Percentiles rank a stretch among this genome's conserved stretches.
Evolutionary conservation across 176 grass and related monocot genomes (phyloP).

Genomic region (Puccinellia tenuiflora): DNA sequence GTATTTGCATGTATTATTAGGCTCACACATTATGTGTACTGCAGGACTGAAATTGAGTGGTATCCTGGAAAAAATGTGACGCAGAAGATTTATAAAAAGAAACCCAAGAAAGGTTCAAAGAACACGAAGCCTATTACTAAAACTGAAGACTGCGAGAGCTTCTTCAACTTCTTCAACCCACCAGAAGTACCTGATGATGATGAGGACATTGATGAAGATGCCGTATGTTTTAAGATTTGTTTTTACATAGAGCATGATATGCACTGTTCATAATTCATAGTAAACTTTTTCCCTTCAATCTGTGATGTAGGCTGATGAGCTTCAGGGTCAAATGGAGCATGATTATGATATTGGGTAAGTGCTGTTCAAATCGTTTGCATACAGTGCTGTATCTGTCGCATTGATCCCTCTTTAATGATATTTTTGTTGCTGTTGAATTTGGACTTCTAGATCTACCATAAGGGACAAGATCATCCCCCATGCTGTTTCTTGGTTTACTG

Average conservation of each 20-base stretch:
- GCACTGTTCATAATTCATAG: neutral
- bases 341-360: constrained; percentile 93
- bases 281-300: neutral
- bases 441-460: constrained; percentile 56
- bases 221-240: constrained; percentile 35
- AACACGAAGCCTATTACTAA: constrained; percentile 76
- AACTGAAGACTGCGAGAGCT: constrained; percentile 89
- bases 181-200: constrained; percentile 83
- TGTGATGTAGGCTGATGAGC: constrained; percentile 61
- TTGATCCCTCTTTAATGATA: neutral
- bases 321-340: constrained; percentile 88
- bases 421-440: neutral
- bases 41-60: constrained; percentile 91
- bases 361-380: neutral
- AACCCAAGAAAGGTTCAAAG: constrained; percentile 91
- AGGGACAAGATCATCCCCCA: constrained; percentile 95
- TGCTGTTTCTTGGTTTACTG: constrained; percentile 87
- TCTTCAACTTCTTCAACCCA: constrained; percentile 95
- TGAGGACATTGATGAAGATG: constrained; percentile 81
- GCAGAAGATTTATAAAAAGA: constrained; percentile 90
- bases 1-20: neutral
- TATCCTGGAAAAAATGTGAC: constrained; percentile 77
- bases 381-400: neutral
- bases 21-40: neutral
- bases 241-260: neutral